These are phyloP conservation scores for Cercophora scortea DNA, from an alignment of 495 filamentous ascomycete species.

Conservation along the genomic window DNA sequence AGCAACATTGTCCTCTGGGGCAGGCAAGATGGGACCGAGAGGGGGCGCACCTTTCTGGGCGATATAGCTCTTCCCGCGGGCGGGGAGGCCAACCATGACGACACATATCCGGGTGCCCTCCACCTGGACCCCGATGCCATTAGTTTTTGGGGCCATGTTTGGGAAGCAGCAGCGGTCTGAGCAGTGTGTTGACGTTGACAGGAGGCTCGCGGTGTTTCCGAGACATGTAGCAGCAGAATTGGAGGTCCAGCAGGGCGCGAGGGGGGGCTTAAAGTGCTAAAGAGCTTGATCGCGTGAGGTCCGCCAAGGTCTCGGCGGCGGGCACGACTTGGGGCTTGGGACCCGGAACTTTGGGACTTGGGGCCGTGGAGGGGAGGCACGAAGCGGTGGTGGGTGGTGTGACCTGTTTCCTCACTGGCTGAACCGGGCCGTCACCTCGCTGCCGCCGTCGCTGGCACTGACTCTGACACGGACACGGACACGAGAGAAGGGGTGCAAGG, in stretches of 20 bases:
- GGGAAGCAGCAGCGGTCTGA: constrained; percentile 5
- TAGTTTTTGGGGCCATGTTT: constrained; percentile 38
- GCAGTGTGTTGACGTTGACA: not conserved
- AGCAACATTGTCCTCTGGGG: not conserved
- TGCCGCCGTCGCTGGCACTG: too few species aligned
- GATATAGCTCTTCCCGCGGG: constrained; percentile 92
- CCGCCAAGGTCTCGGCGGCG: not conserved
- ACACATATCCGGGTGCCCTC: constrained; percentile 95
- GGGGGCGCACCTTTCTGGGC: constrained; percentile 76
- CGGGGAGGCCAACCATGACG: constrained; percentile 97
- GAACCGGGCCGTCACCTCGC: too few species aligned
- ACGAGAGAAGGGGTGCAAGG: too few species aligned
- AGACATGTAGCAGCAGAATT: constrained; percentile 25
- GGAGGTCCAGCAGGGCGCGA: not conserved
- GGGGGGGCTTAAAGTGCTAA: not conserved
- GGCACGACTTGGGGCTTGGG: not conserved
- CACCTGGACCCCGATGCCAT: constrained; percentile 55
- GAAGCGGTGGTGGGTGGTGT: too few species aligned
- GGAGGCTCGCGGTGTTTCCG: constrained; percentile 9
- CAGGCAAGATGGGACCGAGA: not conserved
- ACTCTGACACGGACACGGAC: too few species aligned
- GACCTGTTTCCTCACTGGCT: too few species aligned
- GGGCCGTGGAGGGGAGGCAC: too few species aligned
- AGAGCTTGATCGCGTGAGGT: constrained; percentile 22
- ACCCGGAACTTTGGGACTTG: too few species aligned